phyloP scores from a whole-genome alignment of 768 basidiomycete species.

The Rhodocollybia butyracea region DNA sequence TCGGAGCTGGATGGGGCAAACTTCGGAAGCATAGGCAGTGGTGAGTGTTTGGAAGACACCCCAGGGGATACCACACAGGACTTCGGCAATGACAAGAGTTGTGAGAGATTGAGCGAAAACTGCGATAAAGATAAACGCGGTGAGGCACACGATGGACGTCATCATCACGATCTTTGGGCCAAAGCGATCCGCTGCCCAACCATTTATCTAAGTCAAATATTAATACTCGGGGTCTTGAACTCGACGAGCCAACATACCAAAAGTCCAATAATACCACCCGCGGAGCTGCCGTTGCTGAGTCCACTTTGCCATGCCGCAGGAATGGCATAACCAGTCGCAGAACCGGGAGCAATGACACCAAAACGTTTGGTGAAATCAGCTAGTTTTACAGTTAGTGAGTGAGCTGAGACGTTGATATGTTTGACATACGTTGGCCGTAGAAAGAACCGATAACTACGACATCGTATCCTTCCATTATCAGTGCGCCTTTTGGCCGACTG shows the following conservation, averaged over 20 bases:
- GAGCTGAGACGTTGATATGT: constrained; percentile 8
- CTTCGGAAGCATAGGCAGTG: constrained; percentile 21
- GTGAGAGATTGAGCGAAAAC: constrained; percentile 16
- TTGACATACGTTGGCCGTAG: neutral
- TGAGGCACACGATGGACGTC: constrained; percentile 16
- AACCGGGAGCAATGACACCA: constrained; percentile 12
- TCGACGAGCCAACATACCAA: constrained; percentile 6
- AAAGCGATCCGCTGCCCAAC: constrained; percentile 18
- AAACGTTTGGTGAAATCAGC: constrained; percentile 18
- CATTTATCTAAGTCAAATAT: constrained; percentile 1
- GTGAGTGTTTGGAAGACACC: constrained; percentile 21
- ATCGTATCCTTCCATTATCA: constrained; percentile 23
- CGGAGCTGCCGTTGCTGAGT: constrained; percentile 15
- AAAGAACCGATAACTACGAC: constrained; percentile 19
- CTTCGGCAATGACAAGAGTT: neutral
- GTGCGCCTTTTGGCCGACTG: too few relatives aligned
- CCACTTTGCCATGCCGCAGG: constrained; percentile 20
- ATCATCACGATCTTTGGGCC: constrained; percentile 18
- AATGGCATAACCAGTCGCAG: constrained; percentile 10
- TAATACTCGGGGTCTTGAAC: neutral
- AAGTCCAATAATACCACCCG: constrained; percentile 20
- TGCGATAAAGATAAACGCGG: constrained; percentile 14
- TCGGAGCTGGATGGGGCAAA: constrained; percentile 19
- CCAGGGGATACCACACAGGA: neutral
- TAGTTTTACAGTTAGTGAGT: constrained; percentile 7